Evolutionary conservation across 2,329 filamentous ascomycete species (phyloP).

Genomic region (Nemania diffusa): DNA sequence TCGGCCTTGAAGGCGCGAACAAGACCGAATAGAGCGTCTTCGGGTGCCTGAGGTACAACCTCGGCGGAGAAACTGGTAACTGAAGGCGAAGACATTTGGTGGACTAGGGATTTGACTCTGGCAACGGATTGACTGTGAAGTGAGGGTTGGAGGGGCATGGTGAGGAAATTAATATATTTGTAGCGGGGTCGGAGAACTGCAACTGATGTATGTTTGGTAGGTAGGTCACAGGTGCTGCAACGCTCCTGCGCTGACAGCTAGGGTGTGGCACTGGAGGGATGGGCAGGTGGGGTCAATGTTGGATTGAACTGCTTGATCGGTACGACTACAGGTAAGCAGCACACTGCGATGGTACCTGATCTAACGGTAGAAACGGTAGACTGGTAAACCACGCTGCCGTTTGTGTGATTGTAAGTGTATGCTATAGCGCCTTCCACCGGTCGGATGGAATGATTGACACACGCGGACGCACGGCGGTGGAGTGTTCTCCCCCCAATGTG

Average conservation of each 20-base stretch:
- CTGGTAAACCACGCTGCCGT: not conserved
- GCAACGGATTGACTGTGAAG: constrained; percentile 58
- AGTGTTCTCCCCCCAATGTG: constrained; percentile 18
- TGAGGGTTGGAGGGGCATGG: constrained; percentile 58
- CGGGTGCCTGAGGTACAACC: constrained; percentile 86
- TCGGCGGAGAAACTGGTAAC: constrained; percentile 78
- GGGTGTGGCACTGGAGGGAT: not conserved
- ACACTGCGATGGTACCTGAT: constrained; percentile 5
- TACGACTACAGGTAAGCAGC: not conserved
- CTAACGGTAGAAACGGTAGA: too few relatives aligned
- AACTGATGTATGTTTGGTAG: not conserved
- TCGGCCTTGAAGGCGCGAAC: constrained; percentile 90
- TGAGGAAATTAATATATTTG: constrained; percentile 34
- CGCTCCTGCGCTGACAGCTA: not conserved
- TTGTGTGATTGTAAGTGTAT: not conserved
- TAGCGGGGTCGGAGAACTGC: constrained; percentile 18
- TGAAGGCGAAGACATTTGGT: constrained; percentile 74
- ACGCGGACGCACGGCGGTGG: constrained; percentile 17
- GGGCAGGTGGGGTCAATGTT: constrained; percentile 1
- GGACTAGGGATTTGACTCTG: constrained; percentile 70
- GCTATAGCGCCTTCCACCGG: constrained; percentile 19
- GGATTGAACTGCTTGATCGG: not conserved
- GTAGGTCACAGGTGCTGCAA: not conserved
- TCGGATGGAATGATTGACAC: constrained; percentile 26
- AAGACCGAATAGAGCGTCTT: constrained; percentile 94